phyloP scores from a whole-genome alignment of 129 eudicot genomes.

The Kitagawia praeruptora region DNA sequence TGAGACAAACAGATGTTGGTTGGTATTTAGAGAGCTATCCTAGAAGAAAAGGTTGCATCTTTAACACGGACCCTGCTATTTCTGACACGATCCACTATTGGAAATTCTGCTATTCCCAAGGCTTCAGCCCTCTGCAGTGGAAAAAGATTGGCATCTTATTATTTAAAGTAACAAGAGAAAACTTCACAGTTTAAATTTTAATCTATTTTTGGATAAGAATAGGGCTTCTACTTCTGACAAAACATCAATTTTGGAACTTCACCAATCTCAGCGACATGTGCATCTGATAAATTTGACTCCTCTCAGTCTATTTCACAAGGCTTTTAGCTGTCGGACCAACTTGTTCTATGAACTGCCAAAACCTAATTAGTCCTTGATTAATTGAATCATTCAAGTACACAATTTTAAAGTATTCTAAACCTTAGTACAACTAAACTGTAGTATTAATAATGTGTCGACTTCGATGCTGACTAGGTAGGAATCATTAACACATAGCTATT shows the following conservation, averaged over 20 bases:
- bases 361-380: background rate
- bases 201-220: background rate
- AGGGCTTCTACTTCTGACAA: background rate
- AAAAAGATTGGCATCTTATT: background rate
- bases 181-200: background rate
- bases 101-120: slow-evolving; percentile 73
- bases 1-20: background rate
- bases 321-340: background rate
- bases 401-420: background rate
- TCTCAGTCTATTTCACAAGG: background rate
- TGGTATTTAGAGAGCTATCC: slow-evolving; percentile 26
- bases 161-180: background rate
- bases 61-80: slow-evolving; percentile 82
- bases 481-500: background rate
- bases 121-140: slow-evolving; percentile 76
- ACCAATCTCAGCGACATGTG: slow-evolving; percentile 6
- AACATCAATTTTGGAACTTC: slow-evolving; percentile 8
- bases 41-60: slow-evolving; percentile 83
- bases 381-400: background rate
- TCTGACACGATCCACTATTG: slow-evolving; percentile 84
- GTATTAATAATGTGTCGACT: background rate
- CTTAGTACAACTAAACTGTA: background rate
- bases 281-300: too few species aligned
- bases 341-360: background rate
- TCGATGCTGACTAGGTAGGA: background rate